These are phyloP conservation scores for Ganoderma leucocontextum DNA, from an alignment of 1,284 basidiomycete genomes.

Conservation along the genomic window DNA sequence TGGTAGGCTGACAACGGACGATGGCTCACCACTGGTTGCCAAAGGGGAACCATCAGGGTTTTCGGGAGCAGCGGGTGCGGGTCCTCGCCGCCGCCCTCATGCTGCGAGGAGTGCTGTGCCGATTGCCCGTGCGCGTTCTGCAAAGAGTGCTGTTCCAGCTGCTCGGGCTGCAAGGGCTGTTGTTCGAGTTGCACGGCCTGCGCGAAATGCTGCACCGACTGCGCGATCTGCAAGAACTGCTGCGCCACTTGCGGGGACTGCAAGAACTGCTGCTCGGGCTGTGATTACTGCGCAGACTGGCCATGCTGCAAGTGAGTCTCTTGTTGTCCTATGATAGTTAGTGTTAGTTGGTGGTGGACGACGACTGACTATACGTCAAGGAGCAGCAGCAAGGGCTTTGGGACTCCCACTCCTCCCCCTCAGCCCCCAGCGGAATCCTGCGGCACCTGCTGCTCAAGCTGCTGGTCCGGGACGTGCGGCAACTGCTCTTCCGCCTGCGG, in stretches of 20 bases:
- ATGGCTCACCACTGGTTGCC: background rate
- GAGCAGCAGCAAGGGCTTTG: too few relatives aligned
- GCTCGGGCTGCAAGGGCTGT: background rate
- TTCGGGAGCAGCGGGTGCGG: background rate
- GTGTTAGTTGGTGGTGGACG: background rate
- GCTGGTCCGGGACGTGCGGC: background rate
- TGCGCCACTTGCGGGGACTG: too few relatives aligned
- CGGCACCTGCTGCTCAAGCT: background rate
- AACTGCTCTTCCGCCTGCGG: background rate
- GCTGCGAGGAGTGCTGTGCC: background rate
- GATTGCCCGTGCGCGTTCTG: background rate
- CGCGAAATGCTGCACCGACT: background rate
- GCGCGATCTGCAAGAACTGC: background rate
- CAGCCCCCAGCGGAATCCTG: too few relatives aligned
- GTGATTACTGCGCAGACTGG: background rate
- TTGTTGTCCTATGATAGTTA: background rate
- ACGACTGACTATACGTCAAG: background rate
- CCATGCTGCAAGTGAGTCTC: background rate
- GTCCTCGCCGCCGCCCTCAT: background rate
- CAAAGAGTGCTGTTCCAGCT: background rate
- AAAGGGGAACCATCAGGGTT: background rate
- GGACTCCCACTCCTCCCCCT: too few relatives aligned
- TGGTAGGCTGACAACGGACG: background rate
- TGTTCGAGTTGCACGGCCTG: background rate
- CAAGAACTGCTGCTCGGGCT: too few relatives aligned